Conservation (phyloP, 306 rosid genomes). For the Morella rubra region DNA sequence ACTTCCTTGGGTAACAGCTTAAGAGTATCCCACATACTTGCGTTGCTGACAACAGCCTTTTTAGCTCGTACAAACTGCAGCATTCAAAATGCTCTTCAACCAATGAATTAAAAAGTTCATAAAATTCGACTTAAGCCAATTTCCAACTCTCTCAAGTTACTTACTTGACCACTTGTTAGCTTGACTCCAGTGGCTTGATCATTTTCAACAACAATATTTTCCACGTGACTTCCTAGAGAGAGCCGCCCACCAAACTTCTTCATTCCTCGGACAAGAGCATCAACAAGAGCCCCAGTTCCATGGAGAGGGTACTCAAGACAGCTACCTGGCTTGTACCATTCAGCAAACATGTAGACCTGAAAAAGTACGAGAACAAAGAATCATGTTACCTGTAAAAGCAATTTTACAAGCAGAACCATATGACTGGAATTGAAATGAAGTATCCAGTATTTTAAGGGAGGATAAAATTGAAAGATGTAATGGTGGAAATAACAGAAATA, state of each 20-base stretch:
- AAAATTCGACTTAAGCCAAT: neutral
- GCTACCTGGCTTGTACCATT: slow-evolving; percentile 96
- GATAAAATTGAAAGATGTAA: slow-evolving; percentile 8
- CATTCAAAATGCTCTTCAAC: slow-evolving; percentile 14
- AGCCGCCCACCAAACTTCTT: slow-evolving; percentile 81
- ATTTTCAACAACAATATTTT: slow-evolving; percentile 66
- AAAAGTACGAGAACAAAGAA: slow-evolving; percentile 10
- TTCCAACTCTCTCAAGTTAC: slow-evolving; percentile 25
- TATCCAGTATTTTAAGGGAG: neutral
- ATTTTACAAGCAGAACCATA: neutral
- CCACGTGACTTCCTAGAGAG: slow-evolving; percentile 77
- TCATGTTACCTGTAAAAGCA: slow-evolving; percentile 12
- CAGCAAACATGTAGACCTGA: slow-evolving; percentile 94
- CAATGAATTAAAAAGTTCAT: slow-evolving; percentile 7
- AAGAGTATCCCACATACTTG: slow-evolving; percentile 93
- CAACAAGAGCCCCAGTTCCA: slow-evolving; percentile 76
- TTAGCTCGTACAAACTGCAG: slow-evolving; percentile 79
- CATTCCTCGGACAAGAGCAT: slow-evolving; percentile 81
- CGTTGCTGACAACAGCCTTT: slow-evolving; percentile 87
- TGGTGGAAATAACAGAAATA: neutral
- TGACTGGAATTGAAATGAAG: neutral
- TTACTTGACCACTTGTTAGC: slow-evolving; percentile 76
- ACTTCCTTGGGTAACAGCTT: slow-evolving; percentile 62
- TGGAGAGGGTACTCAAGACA: slow-evolving; percentile 84
- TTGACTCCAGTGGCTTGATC: slow-evolving; percentile 81